Evolutionary conservation across 768 basidiomycete genomes (phyloP), one percentile per base, ranked within the genome.

Genomic region (Russula ochroleuca): DNA sequence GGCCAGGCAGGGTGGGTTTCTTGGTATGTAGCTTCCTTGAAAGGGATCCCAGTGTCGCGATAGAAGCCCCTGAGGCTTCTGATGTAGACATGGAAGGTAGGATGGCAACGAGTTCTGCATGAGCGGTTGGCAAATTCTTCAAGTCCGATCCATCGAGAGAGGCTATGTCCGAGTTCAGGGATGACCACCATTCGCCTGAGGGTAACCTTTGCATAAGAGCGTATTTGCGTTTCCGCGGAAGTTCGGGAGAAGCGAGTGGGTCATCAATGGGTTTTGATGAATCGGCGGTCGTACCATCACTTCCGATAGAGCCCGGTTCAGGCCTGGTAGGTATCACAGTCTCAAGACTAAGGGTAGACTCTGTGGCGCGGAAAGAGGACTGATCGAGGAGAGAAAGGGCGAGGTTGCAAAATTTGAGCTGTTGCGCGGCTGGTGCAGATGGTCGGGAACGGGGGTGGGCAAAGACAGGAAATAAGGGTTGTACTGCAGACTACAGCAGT

Each of bases 131-230:
- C 15, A 88, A 72, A 65, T 79, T 75, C 68, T 80, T 84, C 59
- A 85, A 66, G 67, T 76, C 72, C 48, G 73, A 72, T 8, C 75
- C 74, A 58, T 78, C 75, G 49, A 66, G 75, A 55, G 68, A 76
- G 38, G 71, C 77, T 59, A 70, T 72, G 59, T 73, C 79, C 23
- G 83, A 79, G 70, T 79, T 81, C 59, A 86, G 80, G 31, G 91
- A 90, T 17, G 89, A 81, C 86, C 90, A 94, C 78, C 85, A 91
- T 63, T 87, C 86, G 43, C 85, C 90, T 1, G 78, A 81, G 0
- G 92, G 89, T 8, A 94, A 78, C 63, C 85, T 86, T 69, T 94
- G 91, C 67, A 92, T 80, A 51, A 94, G 82, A 3, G 92, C 90
- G 74, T 87, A 92, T 70, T 79, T 83, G 58, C 80, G 83, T 50